Evolutionary conservation across 139 green algal genomes (phyloP), one percentile per base, ranked within the genome.

Genomic region (Chlamydomonas incerta): DNA sequence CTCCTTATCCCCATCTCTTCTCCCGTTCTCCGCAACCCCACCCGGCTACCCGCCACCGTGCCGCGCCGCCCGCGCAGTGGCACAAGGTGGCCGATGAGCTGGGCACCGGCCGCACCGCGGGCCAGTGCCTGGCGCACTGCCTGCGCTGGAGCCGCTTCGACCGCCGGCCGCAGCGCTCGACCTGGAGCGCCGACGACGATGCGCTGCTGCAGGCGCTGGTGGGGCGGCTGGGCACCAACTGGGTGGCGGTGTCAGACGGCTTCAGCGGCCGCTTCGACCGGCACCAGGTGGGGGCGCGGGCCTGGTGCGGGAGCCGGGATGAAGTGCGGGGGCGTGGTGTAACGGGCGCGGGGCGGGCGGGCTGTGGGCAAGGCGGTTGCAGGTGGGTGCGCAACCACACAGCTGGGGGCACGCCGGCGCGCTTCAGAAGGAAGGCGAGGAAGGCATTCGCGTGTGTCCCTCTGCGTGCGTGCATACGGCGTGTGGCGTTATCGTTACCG

Each of bases 241-340:
- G 81, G 81, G 81, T 86, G 66, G 87, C 77, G 47, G 47, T 84
- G 4, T 50, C 77, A 46, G 46, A 75, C 29, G 69, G 68, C 41
- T 87, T 91, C 35, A 76, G 71, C 34, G 87, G 82, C 31, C 62
- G 55, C 37, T 91, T 81, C 67, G 87, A 91, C 62, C 74, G 87
- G 28, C 76, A 88, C 70, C 82, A 88, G 70, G 57, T 88, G 34
- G 41, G 62, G 46, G 37, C 15, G 15, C 10, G 34, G n/a, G n/a
- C n/a, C n/a, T n/a, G n/a, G n/a, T 28, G 31, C 17, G 67, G 67
- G 67, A 47, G 31, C 17, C 31, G 67, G 33, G 67, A 23, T 69
- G n/a, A n/a, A n/a, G n/a, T n/a, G n/a, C n/a, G n/a, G 11, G 11
- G 55, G 55, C 9, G 2, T 62, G 9, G 55, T 4, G 8, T 24